Conservation (phyloP, 1,139 yeast genomes). For the Blastobotrys arbuscula region DNA sequence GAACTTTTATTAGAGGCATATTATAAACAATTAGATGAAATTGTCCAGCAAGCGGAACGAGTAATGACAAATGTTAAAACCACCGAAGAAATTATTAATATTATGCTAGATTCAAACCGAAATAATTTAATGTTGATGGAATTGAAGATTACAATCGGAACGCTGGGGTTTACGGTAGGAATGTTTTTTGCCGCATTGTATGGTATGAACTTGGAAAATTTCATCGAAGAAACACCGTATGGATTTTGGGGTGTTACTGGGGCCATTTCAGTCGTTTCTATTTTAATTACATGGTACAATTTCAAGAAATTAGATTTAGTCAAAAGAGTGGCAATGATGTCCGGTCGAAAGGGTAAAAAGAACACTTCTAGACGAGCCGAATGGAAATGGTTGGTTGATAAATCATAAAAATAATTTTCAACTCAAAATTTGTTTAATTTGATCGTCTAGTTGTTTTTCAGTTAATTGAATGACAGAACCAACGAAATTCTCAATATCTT, state of each 20-base stretch:
- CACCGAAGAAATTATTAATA: conserved; percentile 96
- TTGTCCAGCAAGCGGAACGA: conserved; percentile 89
- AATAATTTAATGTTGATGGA: conserved; percentile 89
- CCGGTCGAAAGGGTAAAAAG: conserved; percentile 7
- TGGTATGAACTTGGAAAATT: conserved; percentile 93
- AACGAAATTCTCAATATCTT: conserved; percentile 24
- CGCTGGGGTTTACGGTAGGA: conserved; percentile 79
- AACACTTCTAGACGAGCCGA: conserved; percentile 1
- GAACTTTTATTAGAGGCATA: conserved; percentile 92
- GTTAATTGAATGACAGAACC: conserved; percentile 20
- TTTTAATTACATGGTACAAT: conserved; percentile 33
- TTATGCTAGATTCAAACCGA: conserved; percentile 90
- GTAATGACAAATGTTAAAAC: conserved; percentile 79
- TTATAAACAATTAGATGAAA: conserved; percentile 92
- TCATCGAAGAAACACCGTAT: conserved; percentile 66
- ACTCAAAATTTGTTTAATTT: neutral
- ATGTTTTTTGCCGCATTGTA: conserved; percentile 73
- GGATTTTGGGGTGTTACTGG: conserved; percentile 62
- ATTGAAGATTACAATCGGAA: conserved; percentile 75
- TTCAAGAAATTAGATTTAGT: conserved; percentile 38
- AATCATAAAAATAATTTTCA: neutral
- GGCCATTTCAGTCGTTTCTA: conserved; percentile 37
- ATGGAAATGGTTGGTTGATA: conserved; percentile 15
- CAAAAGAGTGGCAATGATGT: conserved; percentile 42
- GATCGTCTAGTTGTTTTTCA: neutral